Evolutionary conservation across 1,284 basidiomycete species (phyloP).

Genomic region (Leccinum pachyderme): DNA sequence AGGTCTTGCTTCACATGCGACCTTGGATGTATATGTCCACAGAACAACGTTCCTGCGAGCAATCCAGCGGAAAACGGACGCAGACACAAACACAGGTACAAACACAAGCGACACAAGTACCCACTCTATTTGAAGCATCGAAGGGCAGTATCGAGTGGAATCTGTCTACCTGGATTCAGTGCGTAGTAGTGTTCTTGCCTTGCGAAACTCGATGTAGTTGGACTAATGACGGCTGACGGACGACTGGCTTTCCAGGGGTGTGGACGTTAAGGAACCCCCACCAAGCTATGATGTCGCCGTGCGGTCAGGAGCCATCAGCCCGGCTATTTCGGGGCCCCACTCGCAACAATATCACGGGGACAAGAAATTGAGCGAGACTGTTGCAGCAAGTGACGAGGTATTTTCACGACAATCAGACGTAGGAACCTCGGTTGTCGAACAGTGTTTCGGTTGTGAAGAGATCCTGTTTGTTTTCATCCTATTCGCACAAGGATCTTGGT

Average conservation of each 20-base stretch:
- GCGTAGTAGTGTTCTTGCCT: background rate
- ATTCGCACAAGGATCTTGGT: background rate
- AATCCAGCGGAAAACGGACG: background rate
- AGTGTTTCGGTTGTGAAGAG: background rate
- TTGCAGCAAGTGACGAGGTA: background rate
- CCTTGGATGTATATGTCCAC: background rate
- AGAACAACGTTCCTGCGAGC: background rate
- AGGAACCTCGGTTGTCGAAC: background rate
- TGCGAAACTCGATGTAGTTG: background rate
- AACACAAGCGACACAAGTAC: background rate
- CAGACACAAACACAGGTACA: background rate
- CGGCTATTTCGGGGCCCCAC: background rate
- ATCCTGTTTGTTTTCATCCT: background rate
- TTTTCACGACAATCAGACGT: background rate
- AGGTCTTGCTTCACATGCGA: background rate
- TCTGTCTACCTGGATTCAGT: conserved; percentile 1
- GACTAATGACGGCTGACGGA: background rate
- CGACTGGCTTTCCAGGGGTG: background rate
- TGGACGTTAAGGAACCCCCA: conserved; percentile 3
- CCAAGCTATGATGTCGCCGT: conserved; percentile 18
- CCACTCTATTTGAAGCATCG: background rate
- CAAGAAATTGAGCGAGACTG: background rate
- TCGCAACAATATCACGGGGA: background rate
- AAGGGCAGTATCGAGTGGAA: conserved; percentile 2
- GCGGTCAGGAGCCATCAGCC: too few relatives aligned